Evolutionary conservation across 2,329 filamentous ascomycete genomes (phyloP), one percentile per base, ranked within the genome.

Genomic region (Ascochyta lentis): DNA sequence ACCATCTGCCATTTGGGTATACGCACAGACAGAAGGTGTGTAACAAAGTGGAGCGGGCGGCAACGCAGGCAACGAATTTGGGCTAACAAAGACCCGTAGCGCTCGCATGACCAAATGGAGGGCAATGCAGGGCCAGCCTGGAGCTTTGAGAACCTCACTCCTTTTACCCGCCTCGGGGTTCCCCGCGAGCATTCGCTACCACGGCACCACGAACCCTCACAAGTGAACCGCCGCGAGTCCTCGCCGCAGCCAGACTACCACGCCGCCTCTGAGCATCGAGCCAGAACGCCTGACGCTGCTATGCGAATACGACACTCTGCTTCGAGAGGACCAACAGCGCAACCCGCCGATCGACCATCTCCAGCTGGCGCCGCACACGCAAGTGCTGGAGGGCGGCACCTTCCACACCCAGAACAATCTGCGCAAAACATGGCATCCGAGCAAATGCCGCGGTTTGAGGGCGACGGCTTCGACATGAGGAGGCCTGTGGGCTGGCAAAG

Each of bases 381-480:
- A 7, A 58, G 61, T 15, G 48, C 56, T 33, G 63, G 63, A 33
- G 59, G 63, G 16, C 56, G 67, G 27, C 67, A 66, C 51, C 65
- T 67, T 9, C 65, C 69, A 10, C 59, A 45, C 3, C 15, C 56
- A 8, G 51, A 43, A 23, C 58, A n/a, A n/a, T 22, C 26, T 13
- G 5, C 43, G 3, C 47, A 37, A 22, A 24, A 70, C 59, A 75
- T 74, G 62, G 69, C 74, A 6, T 33, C 42, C 13, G 38, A 23
- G 13, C 42, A 40, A 29, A 10, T 31, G 13, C 40, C 24, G 26
- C 74, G 78, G 58, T 82, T 72, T 60, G 68, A 76, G 13, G 80
- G 83, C n/a, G 82, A 85, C 73, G 83, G 84, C 4, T 74, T 79
- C 40, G 84, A 86, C 59, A 83, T 78, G 58, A 76, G 84, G 55